These are phyloP conservation scores for Actinomucor elegans DNA, from an alignment of 371 early-diverging fungal genomes.

Conservation along the genomic window DNA sequence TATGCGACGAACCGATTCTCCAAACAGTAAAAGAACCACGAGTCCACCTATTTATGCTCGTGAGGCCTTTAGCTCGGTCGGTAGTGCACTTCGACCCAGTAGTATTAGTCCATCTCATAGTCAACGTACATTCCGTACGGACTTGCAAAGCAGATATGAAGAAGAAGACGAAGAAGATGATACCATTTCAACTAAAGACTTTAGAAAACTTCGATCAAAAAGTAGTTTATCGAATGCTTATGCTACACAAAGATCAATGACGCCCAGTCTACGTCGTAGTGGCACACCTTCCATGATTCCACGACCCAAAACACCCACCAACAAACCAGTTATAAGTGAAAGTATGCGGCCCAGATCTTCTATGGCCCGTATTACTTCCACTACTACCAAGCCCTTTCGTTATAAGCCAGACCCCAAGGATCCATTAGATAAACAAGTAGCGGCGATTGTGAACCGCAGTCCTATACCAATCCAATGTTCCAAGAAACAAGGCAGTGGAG, in stretches of 20 bases:
- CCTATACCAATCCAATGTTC: constrained; percentile 51
- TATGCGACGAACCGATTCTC: constrained; percentile 3
- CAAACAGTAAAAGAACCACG: constrained; percentile 10
- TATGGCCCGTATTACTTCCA: constrained; percentile 14
- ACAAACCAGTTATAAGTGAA: too few species aligned
- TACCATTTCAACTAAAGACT: constrained; percentile 8
- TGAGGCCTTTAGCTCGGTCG: constrained; percentile 5
- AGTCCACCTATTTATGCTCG: constrained; percentile 19
- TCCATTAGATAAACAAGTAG: constrained; percentile 57
- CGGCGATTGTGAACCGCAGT: constrained; percentile 50
- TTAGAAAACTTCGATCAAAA: constrained; percentile 11
- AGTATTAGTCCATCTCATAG: constrained; percentile 5
- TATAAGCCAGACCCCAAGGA: constrained; percentile 54
- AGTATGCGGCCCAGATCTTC: constrained; percentile 23
- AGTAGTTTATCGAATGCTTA: not conserved
- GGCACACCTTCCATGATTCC: constrained; percentile 33
- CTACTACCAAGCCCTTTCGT: not conserved
- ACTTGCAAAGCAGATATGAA: too few species aligned
- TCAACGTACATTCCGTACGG: not conserved
- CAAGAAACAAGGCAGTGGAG: constrained; percentile 34
- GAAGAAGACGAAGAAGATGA: constrained; percentile 13
- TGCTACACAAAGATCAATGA: constrained; percentile 9
- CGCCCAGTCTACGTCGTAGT: constrained; percentile 15
- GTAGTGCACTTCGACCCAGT: constrained; percentile 21
- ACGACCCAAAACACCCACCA: constrained; percentile 31